phyloP scores from a whole-genome alignment of 768 basidiomycete genomes.

The Amanita exitialis region DNA sequence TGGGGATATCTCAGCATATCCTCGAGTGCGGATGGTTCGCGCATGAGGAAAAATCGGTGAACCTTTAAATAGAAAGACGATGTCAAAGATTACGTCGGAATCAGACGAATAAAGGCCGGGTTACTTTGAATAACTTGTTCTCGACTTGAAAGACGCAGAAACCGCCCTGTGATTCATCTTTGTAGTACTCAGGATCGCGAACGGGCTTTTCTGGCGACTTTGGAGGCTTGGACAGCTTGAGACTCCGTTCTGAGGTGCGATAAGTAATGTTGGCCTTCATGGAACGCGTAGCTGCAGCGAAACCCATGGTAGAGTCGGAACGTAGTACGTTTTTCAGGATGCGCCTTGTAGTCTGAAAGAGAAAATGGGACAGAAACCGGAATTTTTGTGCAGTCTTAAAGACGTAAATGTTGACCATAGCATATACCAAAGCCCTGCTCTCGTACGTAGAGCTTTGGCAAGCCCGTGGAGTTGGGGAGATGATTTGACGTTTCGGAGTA shows the following conservation, averaged over 20 bases:
- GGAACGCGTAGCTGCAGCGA: slow-evolving; percentile 7
- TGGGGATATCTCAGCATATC: slow-evolving; percentile 30
- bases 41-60: slow-evolving; percentile 29
- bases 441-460: background rate
- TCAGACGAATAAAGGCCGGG: slow-evolving; percentile 3
- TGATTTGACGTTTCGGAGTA: background rate
- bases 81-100: background rate
- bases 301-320: slow-evolving; percentile 2
- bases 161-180: slow-evolving; percentile 28
- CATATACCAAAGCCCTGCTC: slow-evolving; percentile 4
- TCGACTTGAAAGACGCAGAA: slow-evolving; percentile 53
- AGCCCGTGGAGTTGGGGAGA: background rate
- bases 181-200: slow-evolving; percentile 25
- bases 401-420: slow-evolving; percentile 28
- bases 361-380: slow-evolving; percentile 19
- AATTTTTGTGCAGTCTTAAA: slow-evolving; percentile 27
- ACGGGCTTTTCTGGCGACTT: slow-evolving; percentile 9
- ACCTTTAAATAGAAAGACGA: slow-evolving; percentile 20
- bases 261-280: slow-evolving; percentile 12
- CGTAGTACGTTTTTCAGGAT: slow-evolving; percentile 12
- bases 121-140: slow-evolving; percentile 55
- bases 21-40: slow-evolving; percentile 32
- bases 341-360: slow-evolving; percentile 23
- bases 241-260: slow-evolving; percentile 3
- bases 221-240: slow-evolving; percentile 6